phyloP scores from a whole-genome alignment of 345 rosid species.

The Acer negundo region DNA sequence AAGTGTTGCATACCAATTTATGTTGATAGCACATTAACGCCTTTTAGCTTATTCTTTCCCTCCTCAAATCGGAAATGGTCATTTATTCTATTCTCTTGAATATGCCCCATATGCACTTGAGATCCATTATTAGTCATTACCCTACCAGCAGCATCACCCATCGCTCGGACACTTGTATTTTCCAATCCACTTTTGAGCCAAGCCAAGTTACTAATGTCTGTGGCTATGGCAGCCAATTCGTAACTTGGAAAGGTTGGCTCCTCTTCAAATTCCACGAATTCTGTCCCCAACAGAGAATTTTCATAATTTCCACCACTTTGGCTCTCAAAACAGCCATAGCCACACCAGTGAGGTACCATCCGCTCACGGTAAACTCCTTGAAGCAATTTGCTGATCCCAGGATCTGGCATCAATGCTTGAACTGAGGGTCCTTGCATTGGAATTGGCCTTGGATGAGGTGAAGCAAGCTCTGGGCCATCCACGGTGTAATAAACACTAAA shows the following conservation, averaged over 20 bases:
- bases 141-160: conserved; percentile 48
- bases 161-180: conserved; percentile 43
- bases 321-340: conserved; percentile 64
- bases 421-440: conserved; percentile 37
- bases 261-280: conserved; percentile 67
- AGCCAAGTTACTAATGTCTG: conserved; percentile 79
- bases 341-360: conserved; percentile 68
- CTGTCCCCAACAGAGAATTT: conserved; percentile 74
- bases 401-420: conserved; percentile 51
- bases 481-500: conserved; percentile 41
- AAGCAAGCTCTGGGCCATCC: conserved; percentile 41
- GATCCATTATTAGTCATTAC: conserved; percentile 38
- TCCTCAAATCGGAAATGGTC: conserved; percentile 38
- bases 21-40: conserved; percentile 19
- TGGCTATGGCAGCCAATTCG: conserved; percentile 77
- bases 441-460: conserved; percentile 33
- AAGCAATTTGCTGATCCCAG: conserved; percentile 54
- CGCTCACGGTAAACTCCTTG: conserved; percentile 55
- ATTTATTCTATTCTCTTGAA: conserved; percentile 35
- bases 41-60: conserved; percentile 33
- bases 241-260: conserved; percentile 60
- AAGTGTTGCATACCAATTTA: conserved; percentile 7
- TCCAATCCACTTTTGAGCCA: conserved; percentile 87
- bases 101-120: conserved; percentile 22
- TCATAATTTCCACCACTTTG: conserved; percentile 23